These are phyloP conservation scores for Termitomyces sp. DNA, from an alignment of 768 basidiomycete genomes.

Conservation along the genomic window DNA sequence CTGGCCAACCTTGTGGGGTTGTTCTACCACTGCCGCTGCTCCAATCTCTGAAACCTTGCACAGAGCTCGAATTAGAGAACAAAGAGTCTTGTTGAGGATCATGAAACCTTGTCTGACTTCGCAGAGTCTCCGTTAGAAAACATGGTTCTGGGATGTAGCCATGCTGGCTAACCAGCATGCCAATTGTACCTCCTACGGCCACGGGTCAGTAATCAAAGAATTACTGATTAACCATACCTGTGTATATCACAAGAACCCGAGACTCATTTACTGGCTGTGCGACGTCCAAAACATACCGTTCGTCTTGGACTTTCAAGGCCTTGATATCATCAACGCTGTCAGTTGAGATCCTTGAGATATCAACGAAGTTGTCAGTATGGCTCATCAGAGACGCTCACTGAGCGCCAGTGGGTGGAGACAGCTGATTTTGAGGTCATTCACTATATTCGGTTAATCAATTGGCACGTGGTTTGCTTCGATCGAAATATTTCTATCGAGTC, in stretches of 20 bases:
- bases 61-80: constrained; percentile 74
- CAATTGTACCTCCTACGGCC: constrained; percentile 71
- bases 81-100: constrained; percentile 85
- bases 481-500: constrained; percentile 12
- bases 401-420: too few species aligned
- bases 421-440: too few species aligned
- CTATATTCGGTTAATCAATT: not conserved
- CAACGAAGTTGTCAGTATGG: not conserved
- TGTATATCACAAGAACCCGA: constrained; percentile 83
- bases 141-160: constrained; percentile 85
- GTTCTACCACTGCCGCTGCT: constrained; percentile 53
- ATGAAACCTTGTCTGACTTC: constrained; percentile 83
- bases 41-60: constrained; percentile 79
- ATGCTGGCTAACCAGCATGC: constrained; percentile 73
- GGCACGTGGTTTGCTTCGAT: constrained; percentile 21
- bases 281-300: constrained; percentile 39
- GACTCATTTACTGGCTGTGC: constrained; percentile 57
- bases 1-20: constrained; percentile 31
- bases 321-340: not conserved
- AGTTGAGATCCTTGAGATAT: not conserved
- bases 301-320: not conserved
- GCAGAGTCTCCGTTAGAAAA: constrained; percentile 79
- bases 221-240: constrained; percentile 31
- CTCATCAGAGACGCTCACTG: not conserved
- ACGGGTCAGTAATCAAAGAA: not conserved